Evolutionary conservation across 345 rosid species (phyloP).

Genomic region (Cardiospermum halicacabum): DNA sequence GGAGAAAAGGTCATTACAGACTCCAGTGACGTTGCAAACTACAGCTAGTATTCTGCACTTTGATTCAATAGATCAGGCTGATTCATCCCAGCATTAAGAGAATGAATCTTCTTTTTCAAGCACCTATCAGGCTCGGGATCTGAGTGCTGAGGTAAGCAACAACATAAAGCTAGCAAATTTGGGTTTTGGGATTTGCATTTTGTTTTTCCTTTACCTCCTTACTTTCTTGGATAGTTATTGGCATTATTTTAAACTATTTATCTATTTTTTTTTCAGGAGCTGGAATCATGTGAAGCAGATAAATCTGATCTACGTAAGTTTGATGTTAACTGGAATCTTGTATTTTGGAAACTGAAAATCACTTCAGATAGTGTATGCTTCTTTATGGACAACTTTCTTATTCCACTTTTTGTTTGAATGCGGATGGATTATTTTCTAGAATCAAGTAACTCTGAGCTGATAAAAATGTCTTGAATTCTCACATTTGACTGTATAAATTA

Average conservation of each 20-base stretch:
- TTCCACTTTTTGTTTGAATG: conserved; percentile 19
- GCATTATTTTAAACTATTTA: conserved; percentile 1
- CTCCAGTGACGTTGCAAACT: conserved; percentile 38
- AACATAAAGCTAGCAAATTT: neutral
- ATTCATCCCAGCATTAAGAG: conserved; percentile 18
- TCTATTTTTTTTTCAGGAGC: conserved; percentile 28
- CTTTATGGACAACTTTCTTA: conserved; percentile 8
- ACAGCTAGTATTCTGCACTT: conserved; percentile 20
- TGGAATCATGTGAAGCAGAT: conserved; percentile 23
- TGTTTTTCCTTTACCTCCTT: conserved; percentile 5
- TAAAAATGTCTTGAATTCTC: neutral
- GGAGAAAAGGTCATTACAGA: conserved; percentile 34
- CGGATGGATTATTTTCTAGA: conserved; percentile 40
- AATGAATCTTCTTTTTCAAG: conserved; percentile 17
- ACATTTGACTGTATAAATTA: neutral
- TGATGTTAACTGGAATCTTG: neutral
- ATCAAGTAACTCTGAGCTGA: conserved; percentile 25
- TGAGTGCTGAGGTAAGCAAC: conserved; percentile 49
- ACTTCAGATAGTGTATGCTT: neutral
- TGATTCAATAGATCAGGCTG: conserved; percentile 20
- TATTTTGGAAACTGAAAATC: neutral
- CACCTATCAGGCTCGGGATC: conserved; percentile 36
- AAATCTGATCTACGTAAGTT: conserved; percentile 33
- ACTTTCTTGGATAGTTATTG: neutral
- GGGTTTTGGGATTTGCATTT: conserved; percentile 2